Percentiles rank a stretch among this genome's conserved stretches.
Conservation (phyloP, 305 asterid species). For the Plantago coronopus region DNA sequence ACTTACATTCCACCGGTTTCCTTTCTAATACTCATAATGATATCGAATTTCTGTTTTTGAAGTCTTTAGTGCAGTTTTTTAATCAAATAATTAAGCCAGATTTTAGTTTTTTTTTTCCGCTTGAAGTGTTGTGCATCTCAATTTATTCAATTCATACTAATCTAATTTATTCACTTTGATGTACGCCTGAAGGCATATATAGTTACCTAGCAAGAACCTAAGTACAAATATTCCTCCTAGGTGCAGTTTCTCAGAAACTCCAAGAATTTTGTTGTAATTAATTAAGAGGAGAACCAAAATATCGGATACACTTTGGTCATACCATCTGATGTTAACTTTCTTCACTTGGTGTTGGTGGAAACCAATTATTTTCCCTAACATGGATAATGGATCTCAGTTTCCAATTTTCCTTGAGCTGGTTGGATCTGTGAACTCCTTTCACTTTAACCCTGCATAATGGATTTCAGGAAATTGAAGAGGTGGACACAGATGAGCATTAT, state of each 20-base stretch:
- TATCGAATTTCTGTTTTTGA: too few species aligned
- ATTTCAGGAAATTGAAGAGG: slow-evolving; percentile 89
- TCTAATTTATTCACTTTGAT: too few species aligned
- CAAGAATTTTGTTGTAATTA: neutral
- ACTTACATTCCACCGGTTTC: slow-evolving; percentile 1
- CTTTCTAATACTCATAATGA: neutral
- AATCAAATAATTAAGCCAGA: too few species aligned
- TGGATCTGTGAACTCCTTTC: neutral
- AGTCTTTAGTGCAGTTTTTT: too few species aligned
- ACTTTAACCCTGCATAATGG: neutral
- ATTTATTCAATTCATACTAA: too few species aligned
- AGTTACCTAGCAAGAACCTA: neutral
- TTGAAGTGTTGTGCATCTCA: too few species aligned
- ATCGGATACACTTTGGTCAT: neutral
- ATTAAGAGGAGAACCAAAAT: neutral
- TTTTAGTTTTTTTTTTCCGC: too few species aligned
- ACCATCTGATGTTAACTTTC: neutral
- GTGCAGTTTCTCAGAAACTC: slow-evolving; percentile 1
- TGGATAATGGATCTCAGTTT: neutral
- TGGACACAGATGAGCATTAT: slow-evolving; percentile 86
- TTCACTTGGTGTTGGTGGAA: neutral
- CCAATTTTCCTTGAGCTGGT: neutral
- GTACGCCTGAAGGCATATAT: too few species aligned
- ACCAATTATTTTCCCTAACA: neutral
- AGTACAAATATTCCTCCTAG: neutral